Evolutionary conservation across 2,329 filamentous ascomycete species (phyloP), one percentile per base, ranked within the genome.

Genomic region (Calonectria leucothoes): DNA sequence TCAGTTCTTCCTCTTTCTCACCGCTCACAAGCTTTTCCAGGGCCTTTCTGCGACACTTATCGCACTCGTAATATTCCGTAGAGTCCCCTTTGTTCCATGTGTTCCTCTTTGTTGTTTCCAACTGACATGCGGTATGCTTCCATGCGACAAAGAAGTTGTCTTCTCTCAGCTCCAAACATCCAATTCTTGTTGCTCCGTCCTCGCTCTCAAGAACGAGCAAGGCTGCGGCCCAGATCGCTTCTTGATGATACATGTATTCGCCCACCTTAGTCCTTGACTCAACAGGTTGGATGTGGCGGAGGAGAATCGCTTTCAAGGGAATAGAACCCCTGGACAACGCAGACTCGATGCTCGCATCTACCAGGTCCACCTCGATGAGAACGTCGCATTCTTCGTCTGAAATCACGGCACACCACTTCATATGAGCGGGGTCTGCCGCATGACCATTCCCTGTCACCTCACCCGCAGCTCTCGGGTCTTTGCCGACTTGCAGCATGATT

Each of bases 101-200:
- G 20, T 39, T 23, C 1, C 25, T 35, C 1, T 45, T 27, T 6
- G 27, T 45, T 29, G 29, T 20, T 6, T 14, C 8, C 1, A 37
- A 42, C n/a, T 64, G 67, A 14, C 61, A 25, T 11, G 45, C 37
- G 1, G 25, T 4, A 4, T 39, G 14, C 7, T 70, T 70, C 63
- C 67, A 70, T 0, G n/a, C 25, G 15, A 70, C 71, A 15, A 63
- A 70, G 23, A 67, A 73, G 29, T 73, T 73, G 25, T 70, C 63
- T 15, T 10, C 20, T 29, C 68, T 70, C 25, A 73, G 11, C 37
- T 73, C 68, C 35, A 71, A 27, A 23, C 68, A 57, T 20, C 71
- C 71, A 23, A 73, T 68, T 31, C 71, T 66, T 11, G 67, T 67
- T 17, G 52, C 61, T 3, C 67, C 71, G 2, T 29, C 23, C 20